phyloP scores from a whole-genome alignment of 2,329 filamentous ascomycete genomes.

The Penicillium italicum region DNA sequence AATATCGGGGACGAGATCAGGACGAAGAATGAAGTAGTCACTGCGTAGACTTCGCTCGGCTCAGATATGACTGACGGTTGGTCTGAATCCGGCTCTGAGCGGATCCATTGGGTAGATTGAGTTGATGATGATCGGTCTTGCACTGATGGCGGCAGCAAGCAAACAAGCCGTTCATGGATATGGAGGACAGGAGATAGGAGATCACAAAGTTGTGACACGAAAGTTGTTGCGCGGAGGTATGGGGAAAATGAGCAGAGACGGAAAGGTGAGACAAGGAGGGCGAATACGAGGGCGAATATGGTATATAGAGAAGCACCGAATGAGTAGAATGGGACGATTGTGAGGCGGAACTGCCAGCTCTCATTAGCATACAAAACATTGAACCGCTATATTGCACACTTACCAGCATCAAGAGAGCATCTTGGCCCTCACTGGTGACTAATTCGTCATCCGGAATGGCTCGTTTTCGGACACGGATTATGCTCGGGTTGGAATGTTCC shows the following conservation, averaged over 20 bases:
- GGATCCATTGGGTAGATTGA: constrained; percentile 31
- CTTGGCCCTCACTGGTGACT: constrained; percentile 31
- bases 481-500: constrained; percentile 25
- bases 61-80: constrained; percentile 24
- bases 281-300: constrained; percentile 49
- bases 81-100: constrained; percentile 42
- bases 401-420: constrained; percentile 47
- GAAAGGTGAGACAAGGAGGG: constrained; percentile 52
- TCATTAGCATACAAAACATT: constrained; percentile 9
- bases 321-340: constrained; percentile 53
- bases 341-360: constrained; percentile 50
- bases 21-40: constrained; percentile 47
- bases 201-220: constrained; percentile 50
- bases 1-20: constrained; percentile 56
- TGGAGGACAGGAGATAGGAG: constrained; percentile 54
- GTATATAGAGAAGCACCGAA: constrained; percentile 54
- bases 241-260: constrained; percentile 49
- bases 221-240: constrained; percentile 44
- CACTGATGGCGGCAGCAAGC: constrained; percentile 21
- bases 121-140: constrained; percentile 26
- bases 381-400: constrained; percentile 3
- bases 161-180: constrained; percentile 41
- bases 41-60: constrained; percentile 35
- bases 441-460: constrained; percentile 25
- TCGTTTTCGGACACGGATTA: constrained; percentile 28